Conservation (phyloP, 2,329 filamentous ascomycete genomes). For the Rosellinia necatrix region DNA sequence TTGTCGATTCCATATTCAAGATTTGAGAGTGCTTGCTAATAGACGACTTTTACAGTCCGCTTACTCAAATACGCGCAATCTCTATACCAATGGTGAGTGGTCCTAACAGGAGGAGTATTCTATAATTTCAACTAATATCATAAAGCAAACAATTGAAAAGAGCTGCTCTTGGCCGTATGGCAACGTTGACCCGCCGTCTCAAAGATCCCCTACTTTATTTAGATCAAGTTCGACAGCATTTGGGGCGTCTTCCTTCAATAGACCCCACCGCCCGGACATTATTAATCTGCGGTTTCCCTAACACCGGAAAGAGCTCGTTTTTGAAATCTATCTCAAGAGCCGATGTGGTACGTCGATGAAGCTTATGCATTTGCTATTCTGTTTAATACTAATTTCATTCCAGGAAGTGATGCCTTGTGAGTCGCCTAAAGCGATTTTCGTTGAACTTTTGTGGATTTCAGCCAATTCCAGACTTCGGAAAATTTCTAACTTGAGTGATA, state of each 20-base stretch:
- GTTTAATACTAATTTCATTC: conserved; percentile 9
- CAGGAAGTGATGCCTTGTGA: conserved; percentile 27
- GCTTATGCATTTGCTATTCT: not conserved
- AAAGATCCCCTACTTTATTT: conserved; percentile 95
- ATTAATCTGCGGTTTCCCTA: conserved; percentile 96
- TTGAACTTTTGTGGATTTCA: not conserved
- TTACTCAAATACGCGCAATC: conserved; percentile 96
- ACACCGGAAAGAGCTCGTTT: conserved; percentile 97
- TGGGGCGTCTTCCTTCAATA: conserved; percentile 96
- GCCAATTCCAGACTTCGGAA: not conserved
- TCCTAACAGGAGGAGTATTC: not conserved
- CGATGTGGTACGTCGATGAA: conserved; percentile 62
- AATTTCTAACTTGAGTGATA: conserved; percentile 14
- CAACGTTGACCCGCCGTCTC: conserved; percentile 90
- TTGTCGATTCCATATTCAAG: too few relatives aligned
- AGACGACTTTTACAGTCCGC: conserved; percentile 60
- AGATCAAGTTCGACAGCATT: conserved; percentile 94
- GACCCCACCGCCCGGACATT: conserved; percentile 97
- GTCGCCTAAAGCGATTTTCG: not conserved
- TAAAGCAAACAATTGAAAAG: conserved; percentile 88
- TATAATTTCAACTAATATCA: not conserved
- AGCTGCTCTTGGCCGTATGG: conserved; percentile 96
- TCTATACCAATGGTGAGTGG: conserved; percentile 79
- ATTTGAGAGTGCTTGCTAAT: conserved; percentile 2
- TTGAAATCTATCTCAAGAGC: conserved; percentile 88